These are phyloP conservation scores for Leishmania tarentolae DNA, from an alignment of 208 protist species.

Conservation along the genomic window DNA sequence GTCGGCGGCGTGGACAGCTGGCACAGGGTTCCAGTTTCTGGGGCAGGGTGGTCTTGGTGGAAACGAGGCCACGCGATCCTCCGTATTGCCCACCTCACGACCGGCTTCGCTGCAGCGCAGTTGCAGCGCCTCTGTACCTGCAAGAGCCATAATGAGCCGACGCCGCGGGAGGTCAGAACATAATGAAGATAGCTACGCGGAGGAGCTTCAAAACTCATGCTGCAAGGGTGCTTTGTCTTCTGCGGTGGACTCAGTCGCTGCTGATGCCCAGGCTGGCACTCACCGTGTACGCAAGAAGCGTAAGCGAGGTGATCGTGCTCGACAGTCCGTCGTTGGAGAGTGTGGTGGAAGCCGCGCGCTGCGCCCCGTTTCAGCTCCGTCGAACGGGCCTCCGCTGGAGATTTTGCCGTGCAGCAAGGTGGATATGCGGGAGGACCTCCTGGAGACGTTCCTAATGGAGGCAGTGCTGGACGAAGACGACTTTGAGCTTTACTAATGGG, in stretches of 20 bases:
- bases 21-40: constrained; percentile 42
- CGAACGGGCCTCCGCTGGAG: constrained; percentile 37
- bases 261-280: neutral
- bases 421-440: constrained; percentile 58
- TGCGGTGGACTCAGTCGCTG: no score
- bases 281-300: constrained; percentile 20
- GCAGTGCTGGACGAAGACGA: constrained; percentile 48
- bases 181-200: neutral
- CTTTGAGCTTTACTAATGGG: constrained; percentile 23
- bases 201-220: neutral
- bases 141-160: neutral
- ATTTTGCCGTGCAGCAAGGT: constrained; percentile 58
- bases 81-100: neutral
- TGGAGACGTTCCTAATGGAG: constrained; percentile 61
- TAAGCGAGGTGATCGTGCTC: constrained; percentile 26
- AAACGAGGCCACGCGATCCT: neutral
- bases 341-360: constrained; percentile 58
- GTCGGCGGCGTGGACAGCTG: constrained; percentile 40
- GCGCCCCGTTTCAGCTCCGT: constrained; percentile 46
- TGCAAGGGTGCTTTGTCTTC: neutral
- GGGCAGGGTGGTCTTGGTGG: constrained; percentile 52
- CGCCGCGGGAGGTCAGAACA: constrained; percentile 20
- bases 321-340: constrained; percentile 25
- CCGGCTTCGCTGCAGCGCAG: neutral
- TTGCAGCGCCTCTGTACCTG: neutral